These are phyloP conservation scores for Trypanosomatidae sp. DNA, from an alignment of 208 protist species.

Conservation along the genomic window DNA sequence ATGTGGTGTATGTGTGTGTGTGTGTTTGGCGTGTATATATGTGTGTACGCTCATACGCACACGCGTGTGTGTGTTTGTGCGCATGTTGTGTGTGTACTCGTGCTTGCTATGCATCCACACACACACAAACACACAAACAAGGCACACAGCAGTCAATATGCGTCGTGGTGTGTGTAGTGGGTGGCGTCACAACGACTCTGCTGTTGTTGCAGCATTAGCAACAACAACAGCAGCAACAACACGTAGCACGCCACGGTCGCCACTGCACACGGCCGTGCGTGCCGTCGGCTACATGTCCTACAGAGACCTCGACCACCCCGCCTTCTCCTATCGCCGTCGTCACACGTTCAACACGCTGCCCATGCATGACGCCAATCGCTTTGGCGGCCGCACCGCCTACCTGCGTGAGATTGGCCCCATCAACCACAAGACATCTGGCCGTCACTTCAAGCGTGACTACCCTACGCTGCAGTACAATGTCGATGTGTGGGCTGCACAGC, in stretches of 20 bases:
- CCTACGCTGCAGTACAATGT: slow-evolving; percentile 78
- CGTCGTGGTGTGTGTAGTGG: too few species aligned
- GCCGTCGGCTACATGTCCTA: slow-evolving; percentile 22
- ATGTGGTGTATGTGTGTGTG: too few species aligned
- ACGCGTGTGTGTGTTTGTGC: too few species aligned
- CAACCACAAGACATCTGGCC: slow-evolving; percentile 54
- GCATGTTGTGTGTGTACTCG: too few species aligned
- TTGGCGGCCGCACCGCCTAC: slow-evolving; percentile 74
- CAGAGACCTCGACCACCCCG: slow-evolving; percentile 60
- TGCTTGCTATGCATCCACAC: too few species aligned
- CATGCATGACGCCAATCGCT: slow-evolving; percentile 74
- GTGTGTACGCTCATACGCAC: too few species aligned
- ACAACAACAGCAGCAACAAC: slow-evolving; percentile 5
- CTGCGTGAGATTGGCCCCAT: slow-evolving; percentile 74
- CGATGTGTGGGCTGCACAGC: slow-evolving; percentile 82
- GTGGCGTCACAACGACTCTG: too few species aligned
- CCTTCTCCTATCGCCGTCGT: slow-evolving; percentile 38
- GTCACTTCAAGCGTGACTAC: slow-evolving; percentile 69
- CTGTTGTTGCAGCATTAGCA: background rate
- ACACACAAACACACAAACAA: too few species aligned
- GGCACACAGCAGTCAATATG: too few species aligned
- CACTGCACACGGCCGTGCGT: background rate
- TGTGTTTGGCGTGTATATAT: too few species aligned
- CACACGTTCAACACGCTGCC: slow-evolving; percentile 82
- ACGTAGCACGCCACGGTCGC: background rate